Evolutionary conservation across 768 basidiomycete genomes (phyloP).

Genomic region (Agrocybe praecox): DNA sequence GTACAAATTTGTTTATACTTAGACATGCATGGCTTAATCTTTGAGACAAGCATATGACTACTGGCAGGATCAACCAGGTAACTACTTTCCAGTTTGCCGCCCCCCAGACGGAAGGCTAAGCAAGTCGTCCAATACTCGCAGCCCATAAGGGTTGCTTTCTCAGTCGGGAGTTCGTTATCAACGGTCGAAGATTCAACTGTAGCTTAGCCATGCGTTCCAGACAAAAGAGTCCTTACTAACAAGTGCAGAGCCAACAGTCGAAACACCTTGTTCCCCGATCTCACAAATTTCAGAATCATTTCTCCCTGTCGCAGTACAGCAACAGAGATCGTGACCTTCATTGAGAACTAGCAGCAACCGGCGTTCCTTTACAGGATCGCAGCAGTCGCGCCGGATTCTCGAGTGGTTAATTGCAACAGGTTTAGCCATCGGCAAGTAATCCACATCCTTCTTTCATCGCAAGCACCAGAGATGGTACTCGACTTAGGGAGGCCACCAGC

Average conservation of each 20-base stretch:
- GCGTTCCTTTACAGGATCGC: slow-evolving; percentile 19
- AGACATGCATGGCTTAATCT: slow-evolving; percentile 85
- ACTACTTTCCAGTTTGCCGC: slow-evolving; percentile 47
- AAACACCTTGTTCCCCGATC: slow-evolving; percentile 47
- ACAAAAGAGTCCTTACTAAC: slow-evolving; percentile 25
- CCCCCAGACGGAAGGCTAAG: background rate
- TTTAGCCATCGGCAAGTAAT: slow-evolving; percentile 44
- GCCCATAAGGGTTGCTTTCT: slow-evolving; percentile 20
- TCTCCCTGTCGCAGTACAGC: slow-evolving; percentile 26
- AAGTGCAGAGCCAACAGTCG: slow-evolving; percentile 21
- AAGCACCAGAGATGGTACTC: slow-evolving; percentile 27
- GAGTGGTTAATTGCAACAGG: slow-evolving; percentile 37
- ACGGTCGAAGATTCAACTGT: slow-evolving; percentile 24
- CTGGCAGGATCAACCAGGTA: slow-evolving; percentile 87
- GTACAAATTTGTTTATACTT: slow-evolving; percentile 73
- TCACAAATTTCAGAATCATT: slow-evolving; percentile 43
- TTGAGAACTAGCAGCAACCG: slow-evolving; percentile 40
- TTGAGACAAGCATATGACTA: slow-evolving; percentile 86
- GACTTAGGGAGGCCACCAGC: slow-evolving; percentile 21
- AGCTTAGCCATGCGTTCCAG: slow-evolving; percentile 13
- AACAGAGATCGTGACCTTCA: slow-evolving; percentile 37
- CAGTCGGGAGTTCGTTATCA: slow-evolving; percentile 25
- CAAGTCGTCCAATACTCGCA: slow-evolving; percentile 16
- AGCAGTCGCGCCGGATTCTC: slow-evolving; percentile 36
- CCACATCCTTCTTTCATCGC: slow-evolving; percentile 34